These are phyloP conservation scores for Elaeagnus macrophylla DNA, from an alignment of 306 rosid genomes.

Conservation along the genomic window DNA sequence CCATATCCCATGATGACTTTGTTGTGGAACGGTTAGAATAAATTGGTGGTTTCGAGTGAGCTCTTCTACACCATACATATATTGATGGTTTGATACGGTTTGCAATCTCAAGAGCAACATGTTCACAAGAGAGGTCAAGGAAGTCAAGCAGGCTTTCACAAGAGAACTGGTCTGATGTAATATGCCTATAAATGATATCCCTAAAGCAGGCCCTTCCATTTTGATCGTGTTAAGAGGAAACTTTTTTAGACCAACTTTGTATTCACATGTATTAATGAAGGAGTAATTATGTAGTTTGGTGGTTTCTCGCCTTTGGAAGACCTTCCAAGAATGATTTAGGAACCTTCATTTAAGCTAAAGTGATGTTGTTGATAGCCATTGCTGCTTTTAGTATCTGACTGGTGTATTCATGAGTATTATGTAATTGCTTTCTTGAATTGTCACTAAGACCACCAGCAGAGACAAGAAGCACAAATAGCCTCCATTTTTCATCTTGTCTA, in stretches of 20 bases:
- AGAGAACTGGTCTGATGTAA: conserved; percentile 81
- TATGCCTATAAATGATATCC: conserved; percentile 72
- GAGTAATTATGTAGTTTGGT: not conserved
- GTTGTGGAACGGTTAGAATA: conserved; percentile 58
- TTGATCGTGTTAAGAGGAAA: conserved; percentile 30
- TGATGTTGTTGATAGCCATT: conserved; percentile 71
- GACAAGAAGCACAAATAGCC: conserved; percentile 93
- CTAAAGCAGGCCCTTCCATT: conserved; percentile 89
- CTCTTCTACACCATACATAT: conserved; percentile 75
- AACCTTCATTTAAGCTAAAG: conserved; percentile 81
- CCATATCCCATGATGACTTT: conserved; percentile 89
- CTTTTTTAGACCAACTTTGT: not conserved
- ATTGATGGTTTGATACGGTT: conserved; percentile 82
- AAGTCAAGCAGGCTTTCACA: conserved; percentile 70
- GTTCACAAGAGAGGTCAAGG: conserved; percentile 89
- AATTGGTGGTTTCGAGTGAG: conserved; percentile 43
- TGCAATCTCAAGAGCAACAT: conserved; percentile 85
- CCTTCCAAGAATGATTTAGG: conserved; percentile 76
- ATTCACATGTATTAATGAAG: not conserved
- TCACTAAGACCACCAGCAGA: conserved; percentile 67
- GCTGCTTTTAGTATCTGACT: conserved; percentile 79
- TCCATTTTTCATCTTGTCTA: conserved; percentile 96
- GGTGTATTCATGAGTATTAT: conserved; percentile 68
- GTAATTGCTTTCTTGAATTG: conserved; percentile 67
- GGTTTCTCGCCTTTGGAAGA: conserved; percentile 60